Percentiles rank a stretch among this genome's conserved stretches.
phyloP scores from a whole-genome alignment of 1,139 yeast genomes.

The Saccharomyces hybrid region DNA sequence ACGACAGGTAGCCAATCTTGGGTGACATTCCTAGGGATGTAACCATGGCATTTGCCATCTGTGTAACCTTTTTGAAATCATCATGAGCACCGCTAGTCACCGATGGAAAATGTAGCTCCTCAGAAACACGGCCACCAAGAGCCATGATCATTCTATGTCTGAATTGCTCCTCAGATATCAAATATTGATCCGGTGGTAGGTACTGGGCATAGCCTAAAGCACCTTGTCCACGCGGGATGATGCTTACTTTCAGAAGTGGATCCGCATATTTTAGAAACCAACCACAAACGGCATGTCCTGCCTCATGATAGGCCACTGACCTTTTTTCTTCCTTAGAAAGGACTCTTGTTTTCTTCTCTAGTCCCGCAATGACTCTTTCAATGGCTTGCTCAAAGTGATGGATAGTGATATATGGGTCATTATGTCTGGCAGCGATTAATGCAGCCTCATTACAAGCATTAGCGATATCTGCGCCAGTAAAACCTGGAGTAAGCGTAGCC shows the following conservation, averaged over 20 bases:
- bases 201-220: conserved; percentile 98
- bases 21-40: conserved; percentile 85
- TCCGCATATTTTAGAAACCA: conserved; percentile 89
- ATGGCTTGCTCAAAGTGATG: conserved; percentile 90
- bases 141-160: conserved; percentile 94
- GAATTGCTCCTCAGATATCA: conserved; percentile 71
- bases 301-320: conserved; percentile 95
- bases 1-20: conserved; percentile 75
- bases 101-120: conserved; percentile 79
- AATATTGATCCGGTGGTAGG: conserved; percentile 86
- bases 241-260: conserved; percentile 88
- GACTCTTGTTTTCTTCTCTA: conserved; percentile 83
- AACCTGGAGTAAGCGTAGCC: conserved; percentile 95
- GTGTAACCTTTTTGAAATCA: conserved; percentile 94
- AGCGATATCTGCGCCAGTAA: conserved; percentile 97
- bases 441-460: conserved; percentile 97
- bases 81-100: conserved; percentile 96
- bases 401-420: conserved; percentile 60
- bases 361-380: conserved; percentile 94
- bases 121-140: conserved; percentile 92
- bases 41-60: conserved; percentile 91
- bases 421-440: conserved; percentile 82
- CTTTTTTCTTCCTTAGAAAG: conserved; percentile 76
- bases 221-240: conserved; percentile 93
- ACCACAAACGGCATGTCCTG: conserved; percentile 98